Base-by-base conservation (phyloP, 306 rosid species). In the Erythrophleum fordii region DNA sequence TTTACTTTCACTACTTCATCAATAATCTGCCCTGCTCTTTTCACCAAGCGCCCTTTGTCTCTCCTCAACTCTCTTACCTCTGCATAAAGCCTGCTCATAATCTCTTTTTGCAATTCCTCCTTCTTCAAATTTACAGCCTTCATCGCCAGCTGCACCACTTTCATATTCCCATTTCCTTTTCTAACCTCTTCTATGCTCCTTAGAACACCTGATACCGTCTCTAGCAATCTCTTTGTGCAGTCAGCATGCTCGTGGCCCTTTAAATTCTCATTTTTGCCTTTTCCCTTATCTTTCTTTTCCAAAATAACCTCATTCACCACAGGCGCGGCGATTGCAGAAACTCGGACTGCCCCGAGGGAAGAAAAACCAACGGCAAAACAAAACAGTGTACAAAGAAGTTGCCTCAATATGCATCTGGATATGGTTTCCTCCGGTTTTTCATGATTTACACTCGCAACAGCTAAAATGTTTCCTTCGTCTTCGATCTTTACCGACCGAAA, bases 351-450 rank as follows among this genome's bases (percentile, higher is more conserved):
- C 66, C 87, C 82, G 77, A 90, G 25, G 8, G 92, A 84, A 64
- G 91, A 68, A 68, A 85, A 85, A 5, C 95, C 91, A 28, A 95
- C 5, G 5, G 92, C 94, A 75, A 89, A 77, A 52, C 92, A 95
- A 29, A 92, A 82, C 44, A 91, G 28, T n/a, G 88, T 77, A 52
- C 81, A 83, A 18, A 79, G 69, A 5, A 89, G 46, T 2, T 87
- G 83, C 77, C 80, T 83, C 5, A 64, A 75, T 41, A 88, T 22
- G 82, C 80, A 69, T 52, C 79, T 76, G n/a, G 82, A 76, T 68
- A 87, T 0, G 62, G 23, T 37, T 51, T 46, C 80, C 17, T 80
- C 79, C 6, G 28, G 51, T 52, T 74, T 77, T 31, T 14, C 35
- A 48, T 20, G 73, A 49, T 81, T 37, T 77, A 56, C 44, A 29